These are phyloP conservation scores for Ceratocystiopsis minuta DNA, from an alignment of 2,329 filamentous ascomycete genomes.

Conservation along the genomic window DNA sequence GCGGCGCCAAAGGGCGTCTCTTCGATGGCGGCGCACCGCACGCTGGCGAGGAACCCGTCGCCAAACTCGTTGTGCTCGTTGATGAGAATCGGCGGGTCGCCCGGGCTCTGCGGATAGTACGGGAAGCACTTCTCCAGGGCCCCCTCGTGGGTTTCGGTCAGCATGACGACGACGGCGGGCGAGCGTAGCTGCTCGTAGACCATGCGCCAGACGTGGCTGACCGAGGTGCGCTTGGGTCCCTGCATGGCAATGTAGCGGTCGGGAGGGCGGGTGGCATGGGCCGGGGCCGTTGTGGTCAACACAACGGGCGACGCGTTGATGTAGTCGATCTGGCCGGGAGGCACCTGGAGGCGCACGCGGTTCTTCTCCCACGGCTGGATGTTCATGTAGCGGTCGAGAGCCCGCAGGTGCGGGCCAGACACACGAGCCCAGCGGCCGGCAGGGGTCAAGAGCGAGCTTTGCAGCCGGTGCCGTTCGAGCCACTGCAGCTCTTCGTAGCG, in stretches of 20 bases:
- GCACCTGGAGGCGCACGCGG: slow-evolving; percentile 63
- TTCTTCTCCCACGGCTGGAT: slow-evolving; percentile 83
- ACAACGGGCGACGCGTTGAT: slow-evolving; percentile 65
- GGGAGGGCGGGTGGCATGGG: slow-evolving; percentile 14
- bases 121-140: slow-evolving; percentile 69
- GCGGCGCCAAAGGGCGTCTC: slow-evolving; percentile 35
- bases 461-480: slow-evolving; percentile 31
- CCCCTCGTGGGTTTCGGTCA: slow-evolving; percentile 73
- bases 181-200: slow-evolving; percentile 57
- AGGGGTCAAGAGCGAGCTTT: slow-evolving; percentile 21
- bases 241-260: slow-evolving; percentile 78
- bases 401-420: slow-evolving; percentile 30
- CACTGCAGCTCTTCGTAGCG: slow-evolving; percentile 36
- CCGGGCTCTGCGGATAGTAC: slow-evolving; percentile 55
- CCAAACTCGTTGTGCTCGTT: slow-evolving; percentile 47
- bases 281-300: slow-evolving; percentile 23
- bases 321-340: slow-evolving; percentile 55
- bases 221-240: slow-evolving; percentile 61
- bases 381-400: slow-evolving; percentile 72
- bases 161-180: slow-evolving; percentile 77
- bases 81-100: slow-evolving; percentile 32
- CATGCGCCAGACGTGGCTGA: slow-evolving; percentile 90
- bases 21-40: slow-evolving; percentile 47
- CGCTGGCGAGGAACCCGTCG: slow-evolving; percentile 47
- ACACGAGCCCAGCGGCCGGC: slow-evolving; percentile 31